Conservation (phyloP, 148 eudicot species). For the Chenopodium album region DNA sequence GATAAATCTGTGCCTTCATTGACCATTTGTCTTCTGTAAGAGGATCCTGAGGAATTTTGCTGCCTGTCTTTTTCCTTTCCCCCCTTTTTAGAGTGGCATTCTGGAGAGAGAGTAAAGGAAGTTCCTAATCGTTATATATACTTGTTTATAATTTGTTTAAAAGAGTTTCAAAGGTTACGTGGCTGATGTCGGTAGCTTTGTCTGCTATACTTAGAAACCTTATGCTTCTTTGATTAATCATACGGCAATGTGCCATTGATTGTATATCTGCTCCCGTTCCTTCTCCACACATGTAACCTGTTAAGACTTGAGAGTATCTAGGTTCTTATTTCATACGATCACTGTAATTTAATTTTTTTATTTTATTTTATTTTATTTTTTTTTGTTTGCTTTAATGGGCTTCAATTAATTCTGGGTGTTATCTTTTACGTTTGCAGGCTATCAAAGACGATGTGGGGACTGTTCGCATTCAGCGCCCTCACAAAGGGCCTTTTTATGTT, state of each 20-base stretch:
- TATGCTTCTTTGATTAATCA: neutral
- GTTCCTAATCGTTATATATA: neutral
- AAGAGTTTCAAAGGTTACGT: neutral
- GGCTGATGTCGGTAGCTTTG: neutral
- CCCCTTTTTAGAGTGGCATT: neutral
- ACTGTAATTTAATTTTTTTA: neutral
- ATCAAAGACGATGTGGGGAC: conserved; percentile 90
- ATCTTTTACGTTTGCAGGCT: conserved; percentile 35
- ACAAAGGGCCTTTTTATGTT: conserved; percentile 93
- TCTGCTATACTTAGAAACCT: neutral
- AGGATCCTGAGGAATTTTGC: neutral
- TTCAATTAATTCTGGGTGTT: conserved; percentile 6
- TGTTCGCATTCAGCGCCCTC: conserved; percentile 80
- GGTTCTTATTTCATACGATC: neutral
- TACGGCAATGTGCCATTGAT: neutral
- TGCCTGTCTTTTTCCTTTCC: neutral
- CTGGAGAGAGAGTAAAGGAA: neutral
- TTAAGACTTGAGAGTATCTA: neutral
- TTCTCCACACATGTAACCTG: neutral
- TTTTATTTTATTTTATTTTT: neutral
- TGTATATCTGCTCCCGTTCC: neutral
- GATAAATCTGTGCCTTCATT: neutral
- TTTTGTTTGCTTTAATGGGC: neutral
- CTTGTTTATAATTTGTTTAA: neutral
- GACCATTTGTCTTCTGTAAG: neutral